These are phyloP conservation scores for Herpetospermum pedunculosum DNA, from an alignment of 306 rosid species.

Conservation along the genomic window DNA sequence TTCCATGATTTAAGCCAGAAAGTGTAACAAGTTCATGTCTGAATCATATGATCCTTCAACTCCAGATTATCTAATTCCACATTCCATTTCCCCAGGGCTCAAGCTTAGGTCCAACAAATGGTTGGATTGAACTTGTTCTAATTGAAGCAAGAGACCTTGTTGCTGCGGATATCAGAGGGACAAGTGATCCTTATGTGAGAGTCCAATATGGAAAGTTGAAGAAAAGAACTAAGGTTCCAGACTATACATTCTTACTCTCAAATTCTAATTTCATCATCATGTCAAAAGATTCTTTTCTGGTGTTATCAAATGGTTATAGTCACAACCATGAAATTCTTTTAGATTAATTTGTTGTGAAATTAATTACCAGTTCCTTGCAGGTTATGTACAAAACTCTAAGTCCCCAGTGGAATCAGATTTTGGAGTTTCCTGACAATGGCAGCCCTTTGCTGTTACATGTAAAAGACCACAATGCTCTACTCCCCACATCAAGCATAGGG, in stretches of 20 bases:
- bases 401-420: conserved; percentile 86
- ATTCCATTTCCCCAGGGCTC: conserved; percentile 38
- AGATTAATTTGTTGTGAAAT: not conserved
- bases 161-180: conserved; percentile 92
- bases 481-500: conserved; percentile 72
- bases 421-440: conserved; percentile 80
- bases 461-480: conserved; percentile 72
- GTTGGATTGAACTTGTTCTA: conserved; percentile 83
- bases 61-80: not conserved
- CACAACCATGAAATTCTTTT: not conserved
- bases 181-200: conserved; percentile 92
- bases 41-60: not conserved
- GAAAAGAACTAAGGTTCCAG: conserved; percentile 83
- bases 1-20: not conserved
- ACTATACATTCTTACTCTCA: not conserved
- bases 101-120: conserved; percentile 24
- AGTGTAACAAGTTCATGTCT: not conserved
- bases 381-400: conserved; percentile 63
- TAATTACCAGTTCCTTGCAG: conserved; percentile 25
- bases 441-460: conserved; percentile 65
- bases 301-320: not conserved
- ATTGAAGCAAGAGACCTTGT: conserved; percentile 75
- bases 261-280: not conserved
- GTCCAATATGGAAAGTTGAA: conserved; percentile 71
- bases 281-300: not conserved